phyloP scores from a whole-genome alignment of 257 asterid species.

The Dorcoceras hygrometricum region DNA sequence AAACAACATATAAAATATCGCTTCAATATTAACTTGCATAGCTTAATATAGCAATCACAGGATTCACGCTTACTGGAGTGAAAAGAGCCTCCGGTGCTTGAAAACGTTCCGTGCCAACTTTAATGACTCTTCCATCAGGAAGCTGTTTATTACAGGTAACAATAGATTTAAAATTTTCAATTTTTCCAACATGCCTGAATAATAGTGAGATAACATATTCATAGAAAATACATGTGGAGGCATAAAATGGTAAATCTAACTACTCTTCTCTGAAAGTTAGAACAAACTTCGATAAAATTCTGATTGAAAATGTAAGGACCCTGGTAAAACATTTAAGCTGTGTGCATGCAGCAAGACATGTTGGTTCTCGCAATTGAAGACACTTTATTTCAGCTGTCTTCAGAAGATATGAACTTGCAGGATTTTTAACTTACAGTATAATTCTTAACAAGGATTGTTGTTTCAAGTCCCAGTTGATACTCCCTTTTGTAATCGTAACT shows the following conservation, averaged over 20 bases:
- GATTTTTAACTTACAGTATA: conserved; percentile 72
- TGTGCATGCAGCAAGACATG: not conserved
- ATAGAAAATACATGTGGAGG: not conserved
- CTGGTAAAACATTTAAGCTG: not conserved
- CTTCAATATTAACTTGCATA: not conserved
- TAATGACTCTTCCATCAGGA: conserved; percentile 97
- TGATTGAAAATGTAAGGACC: not conserved
- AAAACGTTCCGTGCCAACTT: conserved; percentile 94
- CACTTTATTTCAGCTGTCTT: conserved; percentile 16
- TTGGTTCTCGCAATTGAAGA: not conserved
- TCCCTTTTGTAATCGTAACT: conserved; percentile 98
- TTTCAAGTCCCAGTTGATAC: conserved; percentile 96
- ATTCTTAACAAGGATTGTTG: conserved; percentile 89
- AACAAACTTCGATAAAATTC: not conserved
- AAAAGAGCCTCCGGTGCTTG: conserved; percentile 99
- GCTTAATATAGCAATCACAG: not conserved
- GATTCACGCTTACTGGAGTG: conserved; percentile 66
- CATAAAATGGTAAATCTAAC: not conserved
- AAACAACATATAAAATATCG: not conserved
- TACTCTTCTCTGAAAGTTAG: not conserved
- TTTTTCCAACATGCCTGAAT: not conserved
- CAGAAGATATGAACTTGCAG: conserved; percentile 16
- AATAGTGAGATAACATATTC: not conserved
- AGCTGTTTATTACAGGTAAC: conserved; percentile 48
- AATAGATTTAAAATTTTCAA: not conserved